A percentile compares a stretch with the other conserved stretches of the same genome.
Conservation (phyloP, 129 eudicot species). For the Chrysanthemum makinoi region DNA sequence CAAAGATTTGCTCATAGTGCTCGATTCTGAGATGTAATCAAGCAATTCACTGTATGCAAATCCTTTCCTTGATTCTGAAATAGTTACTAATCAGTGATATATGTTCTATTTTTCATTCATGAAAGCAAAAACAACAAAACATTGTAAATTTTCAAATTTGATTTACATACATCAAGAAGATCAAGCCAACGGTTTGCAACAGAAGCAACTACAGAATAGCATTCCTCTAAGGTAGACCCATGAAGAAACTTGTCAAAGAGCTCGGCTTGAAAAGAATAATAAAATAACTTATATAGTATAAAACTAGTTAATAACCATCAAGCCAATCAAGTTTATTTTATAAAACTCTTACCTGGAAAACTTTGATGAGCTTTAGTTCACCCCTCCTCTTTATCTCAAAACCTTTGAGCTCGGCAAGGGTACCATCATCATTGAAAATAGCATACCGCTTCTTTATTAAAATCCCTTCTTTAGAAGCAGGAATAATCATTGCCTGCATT, state of each 20-base stretch:
- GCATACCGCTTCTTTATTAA: constrained; percentile 93
- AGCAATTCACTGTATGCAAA: constrained; percentile 94
- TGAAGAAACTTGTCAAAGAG: constrained; percentile 94
- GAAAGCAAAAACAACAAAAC: neutral
- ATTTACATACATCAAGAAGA: constrained; percentile 88
- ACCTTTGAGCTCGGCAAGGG: constrained; percentile 98
- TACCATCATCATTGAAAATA: constrained; percentile 96
- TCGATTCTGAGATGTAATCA: constrained; percentile 91
- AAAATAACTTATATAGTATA: constrained; percentile 6
- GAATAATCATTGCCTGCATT: constrained; percentile 97
- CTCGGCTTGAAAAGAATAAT: constrained; percentile 74
- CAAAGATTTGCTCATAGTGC: constrained; percentile 99
- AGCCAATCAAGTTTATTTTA: constrained; percentile 10
- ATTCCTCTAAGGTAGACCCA: constrained; percentile 93
- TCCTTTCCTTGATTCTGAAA: constrained; percentile 94
- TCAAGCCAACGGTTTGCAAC: constrained; percentile 99
- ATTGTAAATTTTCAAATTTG: constrained; percentile 22
- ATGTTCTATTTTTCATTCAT: constrained; percentile 6
- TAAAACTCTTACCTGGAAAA: constrained; percentile 71
- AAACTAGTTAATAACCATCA: neutral
- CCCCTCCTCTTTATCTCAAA: constrained; percentile 99
- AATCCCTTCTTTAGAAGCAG: constrained; percentile 97
- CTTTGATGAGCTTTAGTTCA: constrained; percentile 99
- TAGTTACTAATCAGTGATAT: constrained; percentile 19
- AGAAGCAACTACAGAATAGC: constrained; percentile 93